Evolutionary conservation across 1,139 yeast species (phyloP), one percentile per base, ranked within the genome.

Genomic region (Scheffersomyces segobiensis): DNA sequence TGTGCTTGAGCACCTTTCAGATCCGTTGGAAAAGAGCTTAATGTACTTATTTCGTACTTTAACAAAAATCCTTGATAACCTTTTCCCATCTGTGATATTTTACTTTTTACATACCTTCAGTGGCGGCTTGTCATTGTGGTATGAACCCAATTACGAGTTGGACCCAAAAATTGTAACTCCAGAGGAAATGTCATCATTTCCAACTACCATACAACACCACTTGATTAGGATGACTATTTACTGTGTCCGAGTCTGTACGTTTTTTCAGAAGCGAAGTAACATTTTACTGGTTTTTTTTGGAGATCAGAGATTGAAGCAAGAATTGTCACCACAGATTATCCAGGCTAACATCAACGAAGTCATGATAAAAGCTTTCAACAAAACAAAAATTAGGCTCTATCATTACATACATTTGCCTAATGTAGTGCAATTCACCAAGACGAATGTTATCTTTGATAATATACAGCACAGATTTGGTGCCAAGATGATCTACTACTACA

Each of bases 61-160:
- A 47, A 56, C 71, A 1, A 57, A 57, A 3, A 60, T 71, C 5
- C 57, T 74, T 46, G 72, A 71, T 49, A 67, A 67, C 55, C 53
- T 74, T 46, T 69, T 74, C 58, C 78, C 78, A 1, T 55, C 58
- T 14, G 69, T 67, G 8, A 64, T 63, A 52, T 72, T 61, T 55
- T 61, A 65, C 47, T 73, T 71, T 52, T 59, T 73, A 21, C 70
- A 71, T 17, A 66, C 67, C 22, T 74, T 74, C 55, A 60, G 63
- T 26, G 77, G 75, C 3, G 68, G 68, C 18, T 52, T 70, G 6
- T 52, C 64, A 2, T 56, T 71, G 8, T 67, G 65, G 59, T 54
- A 56, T 52, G 57, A 58, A 47, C 57, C 59, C 6, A 42, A 52
- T 17, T 24, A 53, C 7, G 57, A 51, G 22, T 22, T 39, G 10